A percentile compares a stretch with the other conserved stretches of the same genome.
These are phyloP conservation scores for Coemansia sp. DNA, from an alignment of 371 early-diverging fungal genomes.

Conservation along the genomic window DNA sequence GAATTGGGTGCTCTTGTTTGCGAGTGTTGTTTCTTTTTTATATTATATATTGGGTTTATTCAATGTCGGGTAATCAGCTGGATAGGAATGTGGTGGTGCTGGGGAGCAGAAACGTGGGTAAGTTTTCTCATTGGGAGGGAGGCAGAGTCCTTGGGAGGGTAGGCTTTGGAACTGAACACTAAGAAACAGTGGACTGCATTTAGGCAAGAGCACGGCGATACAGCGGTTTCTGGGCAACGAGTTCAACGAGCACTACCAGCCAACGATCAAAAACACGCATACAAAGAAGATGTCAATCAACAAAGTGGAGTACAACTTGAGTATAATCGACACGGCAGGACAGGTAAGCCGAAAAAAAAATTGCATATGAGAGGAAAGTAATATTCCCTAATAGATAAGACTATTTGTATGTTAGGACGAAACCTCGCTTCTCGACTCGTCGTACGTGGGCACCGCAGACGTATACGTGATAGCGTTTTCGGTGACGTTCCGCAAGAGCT, in stretches of 20 bases:
- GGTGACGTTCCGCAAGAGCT: slow-evolving; percentile 78
- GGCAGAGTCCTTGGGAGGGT: no score
- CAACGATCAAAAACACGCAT: slow-evolving; percentile 92
- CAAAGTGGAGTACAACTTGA: slow-evolving; percentile 82
- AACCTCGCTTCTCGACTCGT: slow-evolving; percentile 86
- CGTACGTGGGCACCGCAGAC: slow-evolving; percentile 88
- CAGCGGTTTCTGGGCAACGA: slow-evolving; percentile 93
- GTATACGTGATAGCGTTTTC: slow-evolving; percentile 95
- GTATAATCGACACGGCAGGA: slow-evolving; percentile 96
- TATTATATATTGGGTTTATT: not conserved
- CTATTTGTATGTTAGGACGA: slow-evolving; percentile 69
- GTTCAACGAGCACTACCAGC: slow-evolving; percentile 91
- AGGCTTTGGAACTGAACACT: not conserved
- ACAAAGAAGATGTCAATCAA: slow-evolving; percentile 80
- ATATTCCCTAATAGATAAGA: not conserved
- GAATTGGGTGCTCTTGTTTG: no score
- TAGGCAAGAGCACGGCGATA: slow-evolving; percentile 88
- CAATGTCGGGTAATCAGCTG: slow-evolving; percentile 17
- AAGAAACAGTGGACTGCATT: slow-evolving; percentile 12
- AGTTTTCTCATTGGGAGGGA: not conserved
- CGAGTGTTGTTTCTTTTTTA: not conserved
- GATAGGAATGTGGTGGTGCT: slow-evolving; percentile 40
- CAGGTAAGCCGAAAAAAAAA: slow-evolving; percentile 60
- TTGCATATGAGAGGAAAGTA: not conserved
- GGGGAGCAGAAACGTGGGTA: slow-evolving; percentile 36